Conservation (phyloP, 176 grass and related monocot genomes). For the Carex kokanica region DNA sequence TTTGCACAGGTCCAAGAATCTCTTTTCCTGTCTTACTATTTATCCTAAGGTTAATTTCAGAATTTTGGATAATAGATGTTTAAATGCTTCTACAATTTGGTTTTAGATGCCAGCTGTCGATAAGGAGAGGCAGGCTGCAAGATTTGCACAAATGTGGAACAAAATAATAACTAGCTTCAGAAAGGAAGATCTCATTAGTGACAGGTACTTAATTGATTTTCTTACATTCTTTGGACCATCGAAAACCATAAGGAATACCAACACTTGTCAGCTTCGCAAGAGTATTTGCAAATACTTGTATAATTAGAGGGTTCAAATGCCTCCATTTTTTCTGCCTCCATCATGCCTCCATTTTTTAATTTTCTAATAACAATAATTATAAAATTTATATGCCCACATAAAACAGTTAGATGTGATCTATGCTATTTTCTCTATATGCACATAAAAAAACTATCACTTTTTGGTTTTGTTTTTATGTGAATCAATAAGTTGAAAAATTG, state of each 20-base stretch:
- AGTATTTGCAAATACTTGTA: not conserved
- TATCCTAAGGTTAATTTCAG: constrained; percentile 11
- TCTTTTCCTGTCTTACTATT: constrained; percentile 15
- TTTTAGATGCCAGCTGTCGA: constrained; percentile 49
- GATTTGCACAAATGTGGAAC: constrained; percentile 98
- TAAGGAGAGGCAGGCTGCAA: constrained; percentile 63
- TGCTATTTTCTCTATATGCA: too few species aligned
- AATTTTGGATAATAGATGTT: constrained; percentile 15
- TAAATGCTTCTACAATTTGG: constrained; percentile 16
- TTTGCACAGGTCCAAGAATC: constrained; percentile 44
- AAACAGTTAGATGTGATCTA: too few species aligned
- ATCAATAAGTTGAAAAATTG: too few species aligned
- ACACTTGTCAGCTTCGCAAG: not conserved
- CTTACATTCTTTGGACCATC: not conserved
- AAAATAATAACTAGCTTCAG: constrained; percentile 93
- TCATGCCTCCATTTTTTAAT: too few species aligned
- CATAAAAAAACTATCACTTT: too few species aligned
- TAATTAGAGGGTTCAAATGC: not conserved
- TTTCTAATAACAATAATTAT: too few species aligned
- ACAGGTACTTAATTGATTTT: constrained; percentile 44
- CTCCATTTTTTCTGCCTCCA: too few species aligned
- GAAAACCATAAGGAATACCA: constrained; percentile 11
- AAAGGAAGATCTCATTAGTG: constrained; percentile 77
- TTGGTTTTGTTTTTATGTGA: too few species aligned
- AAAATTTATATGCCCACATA: too few species aligned